These are phyloP conservation scores for Agrocybe chaxingu DNA, from an alignment of 768 basidiomycete genomes.

Conservation along the genomic window DNA sequence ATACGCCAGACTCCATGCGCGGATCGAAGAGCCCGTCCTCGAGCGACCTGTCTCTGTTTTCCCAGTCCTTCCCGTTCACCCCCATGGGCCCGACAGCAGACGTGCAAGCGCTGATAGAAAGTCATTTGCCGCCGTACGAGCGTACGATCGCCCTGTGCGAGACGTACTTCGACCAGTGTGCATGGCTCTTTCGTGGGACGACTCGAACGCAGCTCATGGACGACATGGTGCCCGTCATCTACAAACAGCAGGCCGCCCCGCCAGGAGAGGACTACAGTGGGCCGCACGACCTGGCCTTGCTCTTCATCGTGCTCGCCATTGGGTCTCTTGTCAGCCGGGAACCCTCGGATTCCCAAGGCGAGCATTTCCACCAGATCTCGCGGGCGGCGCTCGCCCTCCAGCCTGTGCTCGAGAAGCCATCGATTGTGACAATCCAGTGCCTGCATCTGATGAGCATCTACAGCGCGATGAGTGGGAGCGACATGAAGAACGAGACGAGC, in stretches of 20 bases:
- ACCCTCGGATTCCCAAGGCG: constrained; percentile 39
- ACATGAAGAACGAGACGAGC: constrained; percentile 56
- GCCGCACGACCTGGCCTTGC: constrained; percentile 49
- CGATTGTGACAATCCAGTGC: constrained; percentile 66
- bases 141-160: constrained; percentile 55
- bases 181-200: constrained; percentile 64
- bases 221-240: constrained; percentile 62
- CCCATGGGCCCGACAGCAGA: constrained; percentile 47
- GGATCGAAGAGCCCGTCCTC: constrained; percentile 17
- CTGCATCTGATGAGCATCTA: constrained; percentile 69
- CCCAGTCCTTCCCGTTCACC: constrained; percentile 62
- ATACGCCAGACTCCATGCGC: constrained; percentile 21
- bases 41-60: constrained; percentile 43
- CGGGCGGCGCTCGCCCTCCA: constrained; percentile 64
- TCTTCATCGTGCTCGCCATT: constrained; percentile 56
- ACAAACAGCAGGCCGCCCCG: constrained; percentile 46
- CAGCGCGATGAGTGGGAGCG: constrained; percentile 66
- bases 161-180: constrained; percentile 58
- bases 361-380: constrained; percentile 66
- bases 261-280: constrained; percentile 33
- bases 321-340: constrained; percentile 44
- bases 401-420: constrained; percentile 69
- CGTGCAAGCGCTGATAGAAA: constrained; percentile 47
- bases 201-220: constrained; percentile 62
- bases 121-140: constrained; percentile 50